Base-by-base conservation (phyloP, 2,329 filamentous ascomycete species). In the Penicillium thymicola region DNA sequence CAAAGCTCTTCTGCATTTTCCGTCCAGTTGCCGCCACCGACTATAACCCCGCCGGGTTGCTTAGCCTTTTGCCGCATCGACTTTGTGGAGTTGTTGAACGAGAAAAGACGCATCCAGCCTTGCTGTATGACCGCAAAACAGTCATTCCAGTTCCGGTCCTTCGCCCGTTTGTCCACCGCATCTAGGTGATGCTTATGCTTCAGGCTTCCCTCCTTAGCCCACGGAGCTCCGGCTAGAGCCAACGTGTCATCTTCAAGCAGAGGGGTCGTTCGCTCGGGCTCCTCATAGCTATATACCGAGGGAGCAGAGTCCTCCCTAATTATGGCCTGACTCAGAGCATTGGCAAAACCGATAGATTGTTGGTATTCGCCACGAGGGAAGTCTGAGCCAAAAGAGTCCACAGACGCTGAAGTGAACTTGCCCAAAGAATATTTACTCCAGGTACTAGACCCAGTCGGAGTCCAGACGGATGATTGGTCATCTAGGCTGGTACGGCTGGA, bases 131-230 rank as follows among this genome's bases (percentile, higher is more conserved):
- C 94, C 36, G 92, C 93, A 76, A 99, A 99, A 54, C 92, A 92
- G 69, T 97, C 92, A 57, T 82, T 87, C 94, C 94, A 99, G 66
- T 92, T 93, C 38, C 94, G 85, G 67, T 97, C 93, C 75, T 93
- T 97, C 59, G 92, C 89, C 72, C 91, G 90, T 78, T 94, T 96
- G 64, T 96, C 92, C 36, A 91, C 82, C 5, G 90, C 86, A 71
- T 97, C 93, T 4, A 97, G 82, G 69, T 97, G 93, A 72, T 97
- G 93, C 75, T 97, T 97, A 78, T 99, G 93, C 65, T 93, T 93
- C 21, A 97, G 81, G 65, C 95, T 90, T 60, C 94, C 94, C 75
- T 99, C 94, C 76, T 99, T 99, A 28, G 95, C 88, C 94, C 94
- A 99, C 0, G 94, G 94, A n/a, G 94, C 90, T 25, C 94, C 94